These are phyloP conservation scores for Urochloa ruziziensis DNA, from an alignment of 176 grass and related monocot genomes.

Conservation along the genomic window DNA sequence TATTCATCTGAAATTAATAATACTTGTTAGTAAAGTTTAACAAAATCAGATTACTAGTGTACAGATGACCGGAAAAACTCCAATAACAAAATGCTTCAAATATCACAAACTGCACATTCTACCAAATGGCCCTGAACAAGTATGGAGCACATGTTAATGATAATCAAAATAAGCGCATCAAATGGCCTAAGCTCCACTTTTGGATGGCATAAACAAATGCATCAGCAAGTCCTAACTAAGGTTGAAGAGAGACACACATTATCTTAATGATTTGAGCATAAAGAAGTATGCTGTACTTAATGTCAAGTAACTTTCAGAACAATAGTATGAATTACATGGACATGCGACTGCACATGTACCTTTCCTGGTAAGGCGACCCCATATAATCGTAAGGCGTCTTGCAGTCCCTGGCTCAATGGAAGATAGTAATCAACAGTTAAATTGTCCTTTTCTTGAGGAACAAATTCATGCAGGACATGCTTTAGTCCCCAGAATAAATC, in stretches of 20 bases:
- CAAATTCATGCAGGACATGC: not conserved
- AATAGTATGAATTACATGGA: not conserved
- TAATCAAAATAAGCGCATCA: not conserved
- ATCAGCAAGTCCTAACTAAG: not conserved
- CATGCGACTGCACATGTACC: not conserved
- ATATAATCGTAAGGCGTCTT: not conserved
- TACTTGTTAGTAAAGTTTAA: not conserved
- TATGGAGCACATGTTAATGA: not conserved
- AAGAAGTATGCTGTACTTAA: not conserved
- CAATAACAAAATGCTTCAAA: not conserved
- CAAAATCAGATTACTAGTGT: not conserved
- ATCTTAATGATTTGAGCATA: not conserved
- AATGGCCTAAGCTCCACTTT: not conserved
- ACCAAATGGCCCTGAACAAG: too few relatives aligned
- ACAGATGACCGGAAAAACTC: not conserved
- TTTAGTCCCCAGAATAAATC: constrained; percentile 14
- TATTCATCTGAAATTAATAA: not conserved
- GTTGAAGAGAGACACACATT: not conserved
- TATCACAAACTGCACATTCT: not conserved
- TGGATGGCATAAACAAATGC: not conserved
- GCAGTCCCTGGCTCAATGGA: not conserved
- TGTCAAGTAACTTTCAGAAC: not conserved
- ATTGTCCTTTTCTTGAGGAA: not conserved
- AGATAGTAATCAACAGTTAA: not conserved
- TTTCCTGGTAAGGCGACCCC: not conserved